Conservation (phyloP, 1,284 basidiomycete genomes). For the Xanthoconium separans region DNA sequence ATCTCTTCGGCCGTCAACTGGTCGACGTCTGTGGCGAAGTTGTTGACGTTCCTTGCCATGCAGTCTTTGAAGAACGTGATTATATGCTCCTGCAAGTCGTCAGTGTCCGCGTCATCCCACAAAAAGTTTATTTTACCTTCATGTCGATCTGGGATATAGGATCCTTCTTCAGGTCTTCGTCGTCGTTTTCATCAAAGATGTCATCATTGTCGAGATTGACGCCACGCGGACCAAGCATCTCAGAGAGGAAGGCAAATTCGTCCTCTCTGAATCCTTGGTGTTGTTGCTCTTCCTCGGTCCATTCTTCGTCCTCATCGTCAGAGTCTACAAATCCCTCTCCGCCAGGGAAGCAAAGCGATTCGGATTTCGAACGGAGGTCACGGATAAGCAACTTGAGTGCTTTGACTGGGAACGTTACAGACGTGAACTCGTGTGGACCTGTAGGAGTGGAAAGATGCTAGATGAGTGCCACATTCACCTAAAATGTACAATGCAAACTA, state of each 20-base stretch:
- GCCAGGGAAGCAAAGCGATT: slow-evolving; percentile 60
- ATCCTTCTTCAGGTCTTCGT: slow-evolving; percentile 87
- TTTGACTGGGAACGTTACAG: slow-evolving; percentile 87
- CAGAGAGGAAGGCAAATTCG: slow-evolving; percentile 67
- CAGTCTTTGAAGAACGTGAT: slow-evolving; percentile 69
- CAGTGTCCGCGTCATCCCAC: neutral
- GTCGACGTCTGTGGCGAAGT: slow-evolving; percentile 64
- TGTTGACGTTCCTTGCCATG: slow-evolving; percentile 62
- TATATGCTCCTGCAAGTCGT: slow-evolving; percentile 57
- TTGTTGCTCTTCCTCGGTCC: slow-evolving; percentile 77
- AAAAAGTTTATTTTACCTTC: slow-evolving; percentile 51
- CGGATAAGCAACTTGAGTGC: slow-evolving; percentile 86
- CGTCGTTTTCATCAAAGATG: slow-evolving; percentile 65
- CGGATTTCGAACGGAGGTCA: slow-evolving; percentile 76
- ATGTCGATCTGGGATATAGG: slow-evolving; percentile 88
- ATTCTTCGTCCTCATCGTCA: slow-evolving; percentile 88
- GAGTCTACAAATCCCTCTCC: slow-evolving; percentile 60
- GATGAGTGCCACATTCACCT: slow-evolving; percentile 17
- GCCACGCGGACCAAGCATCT: slow-evolving; percentile 67
- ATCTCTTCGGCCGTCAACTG: slow-evolving; percentile 71
- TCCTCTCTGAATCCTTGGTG: slow-evolving; percentile 56
- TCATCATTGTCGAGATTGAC: slow-evolving; percentile 73
- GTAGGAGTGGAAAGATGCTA: slow-evolving; percentile 10
- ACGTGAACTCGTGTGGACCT: slow-evolving; percentile 87
- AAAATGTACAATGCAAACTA: slow-evolving; percentile 2